Evolutionary conservation across 306 rosid genomes (phyloP).

Genomic region (Lotus japonicus): DNA sequence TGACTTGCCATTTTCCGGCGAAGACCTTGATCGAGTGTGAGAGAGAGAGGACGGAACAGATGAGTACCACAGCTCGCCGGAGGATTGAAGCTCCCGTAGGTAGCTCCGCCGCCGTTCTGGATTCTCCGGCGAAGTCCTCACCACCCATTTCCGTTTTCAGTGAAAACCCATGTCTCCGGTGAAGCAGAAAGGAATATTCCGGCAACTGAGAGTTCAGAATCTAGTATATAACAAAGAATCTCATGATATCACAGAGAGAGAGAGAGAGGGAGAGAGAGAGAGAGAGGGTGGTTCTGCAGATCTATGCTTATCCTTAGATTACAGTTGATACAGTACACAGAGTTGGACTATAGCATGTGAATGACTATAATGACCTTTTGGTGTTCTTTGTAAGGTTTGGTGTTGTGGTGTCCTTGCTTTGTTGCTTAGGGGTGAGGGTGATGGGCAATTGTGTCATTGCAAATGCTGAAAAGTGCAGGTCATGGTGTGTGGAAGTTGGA

Average conservation of each 20-base stretch:
- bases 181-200: constrained; percentile 24
- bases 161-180: constrained; percentile 39
- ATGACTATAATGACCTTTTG: constrained; percentile 30
- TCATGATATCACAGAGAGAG: constrained; percentile 1
- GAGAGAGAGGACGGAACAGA: constrained; percentile 52
- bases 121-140: constrained; percentile 27
- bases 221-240: constrained; percentile 11
- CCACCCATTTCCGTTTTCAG: constrained; percentile 46
- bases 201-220: constrained; percentile 23
- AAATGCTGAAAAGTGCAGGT: background rate
- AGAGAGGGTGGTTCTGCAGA: constrained; percentile 2
- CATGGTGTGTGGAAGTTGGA: constrained; percentile 25
- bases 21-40: constrained; percentile 65
- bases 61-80: constrained; percentile 42
- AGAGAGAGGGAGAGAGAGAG: background rate
- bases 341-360: background rate
- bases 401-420: background rate
- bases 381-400: background rate
- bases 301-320: constrained; percentile 40
- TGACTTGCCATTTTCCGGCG: constrained; percentile 73
- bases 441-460: constrained; percentile 26
- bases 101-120: constrained; percentile 11
- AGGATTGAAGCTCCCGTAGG: constrained; percentile 34
- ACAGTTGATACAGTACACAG: constrained; percentile 38
- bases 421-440: background rate